A percentile compares a stretch with the other conserved stretches of the same genome.
Evolutionary conservation across 2,329 filamentous ascomycete genomes (phyloP).

Genomic region (Pseudogymnoascus destructans): DNA sequence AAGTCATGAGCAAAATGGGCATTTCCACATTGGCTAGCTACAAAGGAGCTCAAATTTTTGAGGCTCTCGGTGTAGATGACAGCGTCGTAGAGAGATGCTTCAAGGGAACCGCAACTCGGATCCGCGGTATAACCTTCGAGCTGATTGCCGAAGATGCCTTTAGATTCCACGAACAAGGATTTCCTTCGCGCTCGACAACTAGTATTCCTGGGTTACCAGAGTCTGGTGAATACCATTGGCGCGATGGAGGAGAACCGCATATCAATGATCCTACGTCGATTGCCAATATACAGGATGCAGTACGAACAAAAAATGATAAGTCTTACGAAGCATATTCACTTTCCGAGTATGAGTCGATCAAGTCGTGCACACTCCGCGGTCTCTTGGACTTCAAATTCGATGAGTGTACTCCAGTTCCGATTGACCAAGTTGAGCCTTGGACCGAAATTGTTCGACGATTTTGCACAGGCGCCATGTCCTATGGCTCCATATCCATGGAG

Average conservation of each 20-base stretch:
- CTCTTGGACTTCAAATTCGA: slow-evolving; percentile 95
- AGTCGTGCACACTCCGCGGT: slow-evolving; percentile 86
- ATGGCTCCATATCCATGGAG: slow-evolving; percentile 97
- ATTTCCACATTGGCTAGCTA: slow-evolving; percentile 93
- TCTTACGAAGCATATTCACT: slow-evolving; percentile 94
- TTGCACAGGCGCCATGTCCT: slow-evolving; percentile 96
- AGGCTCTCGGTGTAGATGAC: slow-evolving; percentile 87
- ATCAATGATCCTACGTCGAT: slow-evolving; percentile 91
- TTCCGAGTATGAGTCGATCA: slow-evolving; percentile 91
- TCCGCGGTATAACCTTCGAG: slow-evolving; percentile 88
- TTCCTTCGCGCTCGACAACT: slow-evolving; percentile 65
- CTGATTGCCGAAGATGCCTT: slow-evolving; percentile 89
- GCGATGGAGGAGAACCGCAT: slow-evolving; percentile 88
- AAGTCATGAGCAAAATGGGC: slow-evolving; percentile 99
- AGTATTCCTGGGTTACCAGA: slow-evolving; percentile 71
- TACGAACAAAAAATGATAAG: slow-evolving; percentile 95
- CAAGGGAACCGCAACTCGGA: slow-evolving; percentile 83
- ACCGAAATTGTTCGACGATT: slow-evolving; percentile 94
- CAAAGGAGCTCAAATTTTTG: slow-evolving; percentile 97
- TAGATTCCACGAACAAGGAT: slow-evolving; percentile 88
- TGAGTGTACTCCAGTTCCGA: slow-evolving; percentile 68
- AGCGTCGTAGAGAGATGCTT: slow-evolving; percentile 89
- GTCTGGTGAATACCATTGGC: slow-evolving; percentile 96
- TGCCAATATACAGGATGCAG: slow-evolving; percentile 93
- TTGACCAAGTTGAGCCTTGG: slow-evolving; percentile 96